Base-by-base conservation (phyloP, 257 asterid genomes). In the Nicotiana otophora region DNA sequence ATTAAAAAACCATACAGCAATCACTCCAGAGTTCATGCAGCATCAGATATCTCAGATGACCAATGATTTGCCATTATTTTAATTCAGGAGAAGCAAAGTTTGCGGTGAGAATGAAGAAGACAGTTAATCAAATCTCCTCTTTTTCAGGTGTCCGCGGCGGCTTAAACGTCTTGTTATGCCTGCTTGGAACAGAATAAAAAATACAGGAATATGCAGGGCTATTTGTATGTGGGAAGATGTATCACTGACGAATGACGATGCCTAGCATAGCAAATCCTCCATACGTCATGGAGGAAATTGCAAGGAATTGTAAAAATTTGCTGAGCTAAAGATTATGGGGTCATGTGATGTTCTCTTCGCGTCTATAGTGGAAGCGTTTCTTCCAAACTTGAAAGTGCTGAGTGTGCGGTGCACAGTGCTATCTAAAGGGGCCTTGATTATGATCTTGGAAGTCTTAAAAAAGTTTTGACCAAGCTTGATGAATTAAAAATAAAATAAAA, bases 111-210 rank as follows among this genome's bases (percentile, higher is more conserved):
- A 20, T 70, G 34, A 42, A 70, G 30, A 42, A 7, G 63, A 74
- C 34, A 70, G 19, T 17, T 42, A 11, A 20, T 42, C 23, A 42
- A 4, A 42, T 70, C 20, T 70, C 75, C 14, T 60, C 78, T 75
- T 51, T 75, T 86, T 85, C 87, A 91, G 98, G 90, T 91, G 92
- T 82, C 98, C 93, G n/a, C n/a, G n/a, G 1, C 82, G 42, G 60
- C 94, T 93, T 33, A 91, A 86, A 85, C 91, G 97, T 46, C 89
- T 92, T 28, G 92, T 93, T 42, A 91, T 93, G 97, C 97, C 97
- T 10, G 97, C 93, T 33, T 92, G 97, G 94, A 94, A 94, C 90
- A 88, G 90, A 86, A 91, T 91, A 88, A 91, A 90, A 84, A 89
- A 82, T 84, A 80, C 90, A 1, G 92, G 94, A 74, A 88, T 94